Evolutionary conservation across 2,329 filamentous ascomycete species (phyloP), one percentile per base, ranked within the genome.

Genomic region (Aureobasidium sp.): DNA sequence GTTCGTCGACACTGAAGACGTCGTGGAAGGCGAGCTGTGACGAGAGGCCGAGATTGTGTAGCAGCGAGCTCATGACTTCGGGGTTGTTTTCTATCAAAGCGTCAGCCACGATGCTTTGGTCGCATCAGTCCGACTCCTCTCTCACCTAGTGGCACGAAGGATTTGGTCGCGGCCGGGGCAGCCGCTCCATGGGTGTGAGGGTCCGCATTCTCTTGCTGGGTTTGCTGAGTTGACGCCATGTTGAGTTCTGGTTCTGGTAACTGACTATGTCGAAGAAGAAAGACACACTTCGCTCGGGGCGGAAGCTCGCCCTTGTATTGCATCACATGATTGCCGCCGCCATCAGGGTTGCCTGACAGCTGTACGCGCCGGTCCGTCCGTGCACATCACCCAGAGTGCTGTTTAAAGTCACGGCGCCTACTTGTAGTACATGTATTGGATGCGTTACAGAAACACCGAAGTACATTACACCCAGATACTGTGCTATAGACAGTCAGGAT

Each of bases 1-100:
- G 86, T 58, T 97, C 92, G 66, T 89, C 87, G 70, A 97, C 87
- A 67, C 88, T 92, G 82, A 87, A 97, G 74, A 97, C 90, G 76
- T 97, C 93, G 79, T 95, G 87, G 76, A 96, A 87, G 69, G 84
- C 81, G 49, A 97, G 82, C 29, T 82, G 79, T n/a, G 77, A 71
- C n/a, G 89, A 88, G 61, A 97, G 85, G 66, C 93, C 93, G 29
- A 97, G 88, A 68, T 85, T 85, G 78, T 89, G 89, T 53, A 95
- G 83, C 39, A 97, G 86, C 47, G 81, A 77, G 60, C 86, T 92
- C 86, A 97, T 94, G 35, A 97, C 85, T 76, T 90, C 85, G 0
- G 94, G 92, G 78, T 97, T 96, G 68, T 85, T 86, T 73, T 86
- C 84, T 83, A 65, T 44, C 45, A 35, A 11, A 1, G 33, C 40